Conservation (phyloP, 1,139 yeast species). For the Saccharomycopsis hybrid region DNA sequence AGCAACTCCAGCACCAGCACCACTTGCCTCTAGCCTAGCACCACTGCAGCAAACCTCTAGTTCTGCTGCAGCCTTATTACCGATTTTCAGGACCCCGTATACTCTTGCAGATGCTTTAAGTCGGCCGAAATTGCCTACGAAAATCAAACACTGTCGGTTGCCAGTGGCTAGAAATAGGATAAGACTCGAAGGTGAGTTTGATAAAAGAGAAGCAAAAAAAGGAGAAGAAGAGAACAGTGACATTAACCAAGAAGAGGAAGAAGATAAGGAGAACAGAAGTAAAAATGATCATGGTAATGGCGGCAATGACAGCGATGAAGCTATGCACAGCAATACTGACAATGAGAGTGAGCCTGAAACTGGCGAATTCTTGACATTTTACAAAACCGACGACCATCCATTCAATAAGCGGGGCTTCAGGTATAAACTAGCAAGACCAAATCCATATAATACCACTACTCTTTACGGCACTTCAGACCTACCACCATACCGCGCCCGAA, state of each 20-base stretch:
- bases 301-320: no score
- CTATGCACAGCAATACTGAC: no score
- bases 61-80: slow-evolving; percentile 4
- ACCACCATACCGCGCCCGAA: slow-evolving; percentile 57
- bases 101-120: slow-evolving; percentile 13
- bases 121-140: slow-evolving; percentile 8
- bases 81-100: slow-evolving; percentile 16
- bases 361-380: slow-evolving; percentile 34
- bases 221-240: no score
- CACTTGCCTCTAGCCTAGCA: no score
- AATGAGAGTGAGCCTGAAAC: no score
- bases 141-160: slow-evolving; percentile 2
- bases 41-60: no score
- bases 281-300: no score
- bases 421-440: slow-evolving; percentile 74
- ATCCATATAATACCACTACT: slow-evolving; percentile 50
- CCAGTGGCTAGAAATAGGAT: not conserved
- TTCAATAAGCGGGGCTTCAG: slow-evolving; percentile 75
- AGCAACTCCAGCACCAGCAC: no score
- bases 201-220: no score
- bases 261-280: no score
- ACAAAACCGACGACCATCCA: slow-evolving; percentile 70
- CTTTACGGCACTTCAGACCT: slow-evolving; percentile 72
- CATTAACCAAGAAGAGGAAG: no score
- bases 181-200: no score